phyloP scores from a whole-genome alignment of 140 eudicot genomes.

The Anethum foeniculum region DNA sequence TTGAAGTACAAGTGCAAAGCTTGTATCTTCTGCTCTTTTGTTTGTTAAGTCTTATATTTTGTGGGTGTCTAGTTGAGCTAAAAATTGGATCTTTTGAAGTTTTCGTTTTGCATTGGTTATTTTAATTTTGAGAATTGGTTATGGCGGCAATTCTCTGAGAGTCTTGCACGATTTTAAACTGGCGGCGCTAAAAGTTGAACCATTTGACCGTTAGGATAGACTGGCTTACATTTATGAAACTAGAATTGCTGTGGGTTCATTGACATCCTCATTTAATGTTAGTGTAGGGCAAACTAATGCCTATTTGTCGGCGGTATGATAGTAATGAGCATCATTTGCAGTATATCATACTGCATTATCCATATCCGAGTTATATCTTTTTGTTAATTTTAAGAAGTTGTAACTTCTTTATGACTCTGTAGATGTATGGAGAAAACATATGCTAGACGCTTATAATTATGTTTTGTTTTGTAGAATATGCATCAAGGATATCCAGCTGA shows the following conservation, averaged over 20 bases:
- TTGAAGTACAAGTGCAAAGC: not conserved
- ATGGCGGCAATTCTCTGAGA: not conserved
- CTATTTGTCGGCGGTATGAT: not conserved
- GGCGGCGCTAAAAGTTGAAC: not conserved
- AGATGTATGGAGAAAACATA: not conserved
- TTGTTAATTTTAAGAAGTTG: not conserved
- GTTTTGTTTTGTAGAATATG: constrained; percentile 44
- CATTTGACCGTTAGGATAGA: not conserved
- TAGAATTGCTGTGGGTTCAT: not conserved
- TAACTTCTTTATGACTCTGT: not conserved
- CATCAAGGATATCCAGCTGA: constrained; percentile 70
- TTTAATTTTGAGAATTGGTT: not conserved
- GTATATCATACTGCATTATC: not conserved
- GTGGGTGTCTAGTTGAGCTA: constrained; percentile 3
- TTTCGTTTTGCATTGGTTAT: not conserved
- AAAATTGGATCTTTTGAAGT: constrained; percentile 12
- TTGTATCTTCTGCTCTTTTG: not conserved
- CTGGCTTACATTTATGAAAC: not conserved
- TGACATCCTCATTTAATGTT: not conserved
- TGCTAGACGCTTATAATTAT: not conserved
- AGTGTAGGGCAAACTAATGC: not conserved
- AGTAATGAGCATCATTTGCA: constrained; percentile 2
- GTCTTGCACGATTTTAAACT: not conserved
- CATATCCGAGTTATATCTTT: not conserved
- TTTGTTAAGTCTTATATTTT: not conserved